Base-by-base conservation (phyloP, 495 filamentous ascomycete genomes). In the Daldinia grandis region DNA sequence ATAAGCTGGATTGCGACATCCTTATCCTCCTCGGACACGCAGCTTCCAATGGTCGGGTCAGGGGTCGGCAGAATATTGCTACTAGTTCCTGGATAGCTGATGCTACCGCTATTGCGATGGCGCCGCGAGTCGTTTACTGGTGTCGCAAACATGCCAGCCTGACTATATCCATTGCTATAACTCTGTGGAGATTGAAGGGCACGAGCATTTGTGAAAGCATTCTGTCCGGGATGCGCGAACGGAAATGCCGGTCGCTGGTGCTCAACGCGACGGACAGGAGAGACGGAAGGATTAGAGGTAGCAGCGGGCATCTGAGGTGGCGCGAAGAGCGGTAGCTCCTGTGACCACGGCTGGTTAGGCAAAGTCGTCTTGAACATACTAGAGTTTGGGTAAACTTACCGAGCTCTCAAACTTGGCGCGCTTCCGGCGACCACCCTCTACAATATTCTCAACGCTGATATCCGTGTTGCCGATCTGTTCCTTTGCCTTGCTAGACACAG, bases 1-100 rank as follows among this genome's bases (percentile, higher is more conserved):
- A 99, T 98, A 69, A 99, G 85, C 78, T 98, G 94, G 76, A 97
- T 88, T 54, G 95, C 95, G 72, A 97, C 95, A 80, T 99, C 96
- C 76, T 98, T 95, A 77, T 99, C 95, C 77, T 99, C 95, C 77
- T 99, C 95, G 3, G 95, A 98, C 76, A 98, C 94, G 73, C 91
- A 95, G 81, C 94, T 98, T 37, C 92, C 91, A 65, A 97, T 91
- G 14, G 96, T 98, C 10, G 94, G 94, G 66, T 97, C 95, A 4
- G 95, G 96, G 3, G 96, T 98, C 7, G 93, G 94, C 63, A 97
- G 82, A 69, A 93, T 86, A 33, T 80, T 81, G 1, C 79, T 64
- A 15, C 81, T 72, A 60, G 79, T 73, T 27, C 79, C 66, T 24
- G 81, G 76, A 60, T 88, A 87, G 54, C 82, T 79, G 33, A 82